phyloP scores from a whole-genome alignment of 23 red algal species.

The Gracilaria domingensis region DNA sequence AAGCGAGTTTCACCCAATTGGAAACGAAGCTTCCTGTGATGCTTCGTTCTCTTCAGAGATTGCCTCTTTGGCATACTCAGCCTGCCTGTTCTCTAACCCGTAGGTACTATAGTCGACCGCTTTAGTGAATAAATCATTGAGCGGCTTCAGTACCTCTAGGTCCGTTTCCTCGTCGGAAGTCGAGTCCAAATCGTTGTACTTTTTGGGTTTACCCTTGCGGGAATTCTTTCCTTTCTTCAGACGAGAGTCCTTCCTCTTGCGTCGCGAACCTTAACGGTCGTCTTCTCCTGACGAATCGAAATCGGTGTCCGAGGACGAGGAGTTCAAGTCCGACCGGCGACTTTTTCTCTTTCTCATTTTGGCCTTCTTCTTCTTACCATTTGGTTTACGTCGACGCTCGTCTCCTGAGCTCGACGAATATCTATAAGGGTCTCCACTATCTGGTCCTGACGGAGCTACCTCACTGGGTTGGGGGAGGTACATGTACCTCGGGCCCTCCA shows the following conservation, averaged over 20 bases:
- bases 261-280: neutral
- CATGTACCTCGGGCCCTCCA: neutral
- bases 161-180: neutral
- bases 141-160: neutral
- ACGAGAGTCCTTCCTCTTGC: constrained; percentile 3
- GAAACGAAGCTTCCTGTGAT: too few species aligned
- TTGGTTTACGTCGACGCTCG: too few species aligned
- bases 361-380: neutral
- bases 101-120: constrained; percentile 2
- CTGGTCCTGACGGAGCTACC: neutral
- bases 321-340: neutral
- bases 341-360: neutral
- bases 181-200: neutral
- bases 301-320: neutral
- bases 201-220: neutral
- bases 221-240: too few species aligned
- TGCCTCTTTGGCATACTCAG: neutral
- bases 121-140: constrained; percentile 12
- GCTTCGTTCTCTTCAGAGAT: neutral
- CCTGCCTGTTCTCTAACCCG: neutral
- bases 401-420: neutral
- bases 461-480: neutral
- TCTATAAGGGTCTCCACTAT: neutral
- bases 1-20: too few species aligned
- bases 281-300: neutral